Percentiles rank a stretch among this genome's conserved stretches.
These are phyloP conservation scores for Erigeron canadensis DNA, from an alignment of 129 eudicot genomes.

Conservation along the genomic window DNA sequence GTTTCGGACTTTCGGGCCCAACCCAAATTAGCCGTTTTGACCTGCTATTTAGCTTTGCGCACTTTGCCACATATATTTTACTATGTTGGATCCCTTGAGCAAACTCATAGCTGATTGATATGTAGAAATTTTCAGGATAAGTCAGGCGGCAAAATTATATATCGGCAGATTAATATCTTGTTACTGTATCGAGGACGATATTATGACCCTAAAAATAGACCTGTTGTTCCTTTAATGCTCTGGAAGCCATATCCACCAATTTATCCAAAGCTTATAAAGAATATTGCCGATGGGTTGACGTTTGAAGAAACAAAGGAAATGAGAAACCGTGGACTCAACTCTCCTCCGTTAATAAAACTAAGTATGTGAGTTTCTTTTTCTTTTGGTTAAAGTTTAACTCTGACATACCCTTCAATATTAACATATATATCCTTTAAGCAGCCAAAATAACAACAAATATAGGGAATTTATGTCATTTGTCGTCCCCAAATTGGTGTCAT, in stretches of 20 bases:
- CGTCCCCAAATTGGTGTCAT: too few relatives aligned
- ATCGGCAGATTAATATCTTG: slow-evolving; percentile 67
- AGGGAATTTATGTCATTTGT: too few relatives aligned
- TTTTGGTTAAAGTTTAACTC: not conserved
- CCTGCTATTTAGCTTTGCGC: not conserved
- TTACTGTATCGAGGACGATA: slow-evolving; percentile 83
- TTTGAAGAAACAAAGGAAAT: slow-evolving; percentile 89
- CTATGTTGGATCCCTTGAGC: not conserved
- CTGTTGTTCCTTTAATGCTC: slow-evolving; percentile 74
- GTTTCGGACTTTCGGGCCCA: not conserved
- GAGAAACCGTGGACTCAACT: slow-evolving; percentile 76
- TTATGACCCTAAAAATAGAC: slow-evolving; percentile 64
- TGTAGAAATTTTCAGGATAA: slow-evolving; percentile 72
- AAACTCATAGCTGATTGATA: slow-evolving; percentile 23
- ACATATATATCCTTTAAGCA: too few relatives aligned
- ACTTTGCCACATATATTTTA: not conserved
- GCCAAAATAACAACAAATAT: too few relatives aligned
- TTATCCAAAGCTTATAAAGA: slow-evolving; percentile 90
- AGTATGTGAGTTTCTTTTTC: slow-evolving; percentile 41
- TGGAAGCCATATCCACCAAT: slow-evolving; percentile 96
- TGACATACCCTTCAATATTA: not conserved
- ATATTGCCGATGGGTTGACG: slow-evolving; percentile 82
- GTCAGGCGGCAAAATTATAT: slow-evolving; percentile 81
- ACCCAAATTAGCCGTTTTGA: not conserved
- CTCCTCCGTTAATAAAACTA: slow-evolving; percentile 67